phyloP scores from a whole-genome alignment of 2,329 filamentous ascomycete genomes.

The Arthrobotrys conoides region DNA sequence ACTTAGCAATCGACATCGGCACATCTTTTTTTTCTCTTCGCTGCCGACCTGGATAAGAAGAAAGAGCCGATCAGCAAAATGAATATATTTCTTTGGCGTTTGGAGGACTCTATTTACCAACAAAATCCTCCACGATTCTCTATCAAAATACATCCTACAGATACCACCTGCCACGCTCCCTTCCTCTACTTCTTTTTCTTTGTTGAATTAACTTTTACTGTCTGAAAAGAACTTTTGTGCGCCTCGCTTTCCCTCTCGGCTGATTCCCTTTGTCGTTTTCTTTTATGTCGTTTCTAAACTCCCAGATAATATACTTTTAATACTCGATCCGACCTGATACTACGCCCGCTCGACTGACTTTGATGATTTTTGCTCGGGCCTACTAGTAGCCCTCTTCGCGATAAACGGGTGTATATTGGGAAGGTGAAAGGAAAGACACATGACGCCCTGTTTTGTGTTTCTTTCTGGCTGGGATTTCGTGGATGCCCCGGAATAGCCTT shows the following conservation, averaged over 20 bases:
- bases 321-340: slow-evolving; percentile 35
- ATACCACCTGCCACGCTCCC: slow-evolving; percentile 51
- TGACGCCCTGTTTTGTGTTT: not conserved
- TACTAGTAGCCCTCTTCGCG: not conserved
- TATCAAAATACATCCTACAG: slow-evolving; percentile 23
- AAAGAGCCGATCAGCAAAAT: slow-evolving; percentile 16
- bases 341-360: not conserved
- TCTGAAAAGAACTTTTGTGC: slow-evolving; percentile 42
- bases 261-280: slow-evolving; percentile 40
- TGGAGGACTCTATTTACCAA: slow-evolving; percentile 32
- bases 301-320: slow-evolving; percentile 61
- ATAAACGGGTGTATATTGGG: not conserved
- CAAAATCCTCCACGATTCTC: slow-evolving; percentile 16
- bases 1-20: not conserved
- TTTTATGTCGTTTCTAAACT: slow-evolving; percentile 57
- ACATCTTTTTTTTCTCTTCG: not conserved
- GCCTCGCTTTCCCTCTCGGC: slow-evolving; percentile 14
- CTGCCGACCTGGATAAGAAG: slow-evolving; percentile 6
- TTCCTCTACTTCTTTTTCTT: slow-evolving; percentile 17
- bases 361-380: not conserved
- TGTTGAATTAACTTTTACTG: slow-evolving; percentile 26
- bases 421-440: slow-evolving; percentile 3
- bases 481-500: not conserved
- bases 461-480: not conserved
- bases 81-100: slow-evolving; percentile 19